Conservation (phyloP, 2,329 filamentous ascomycete genomes). For the Aspergillus sp. region DNA sequence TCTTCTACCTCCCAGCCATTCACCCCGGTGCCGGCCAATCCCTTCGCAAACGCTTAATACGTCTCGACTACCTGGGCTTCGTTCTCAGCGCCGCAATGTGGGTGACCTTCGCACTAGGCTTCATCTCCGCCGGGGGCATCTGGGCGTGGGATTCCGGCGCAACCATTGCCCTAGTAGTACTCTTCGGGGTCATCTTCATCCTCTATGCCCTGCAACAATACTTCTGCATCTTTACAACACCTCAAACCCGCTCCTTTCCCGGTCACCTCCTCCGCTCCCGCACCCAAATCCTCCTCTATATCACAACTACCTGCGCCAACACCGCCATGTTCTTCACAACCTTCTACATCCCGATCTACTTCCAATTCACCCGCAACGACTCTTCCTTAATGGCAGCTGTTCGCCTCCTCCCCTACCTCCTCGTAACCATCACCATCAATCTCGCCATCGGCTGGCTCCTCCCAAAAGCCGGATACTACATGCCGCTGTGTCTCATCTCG, state of each 20-base stretch:
- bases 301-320: constrained; percentile 41
- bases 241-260: constrained; percentile 52
- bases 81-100: constrained; percentile 48
- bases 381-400: constrained; percentile 32
- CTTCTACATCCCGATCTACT: constrained; percentile 60
- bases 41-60: constrained; percentile 25
- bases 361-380: constrained; percentile 54
- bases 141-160: constrained; percentile 51
- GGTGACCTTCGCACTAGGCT: constrained; percentile 48
- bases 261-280: constrained; percentile 46
- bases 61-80: constrained; percentile 52
- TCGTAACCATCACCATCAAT: constrained; percentile 25
- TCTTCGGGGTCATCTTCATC: constrained; percentile 49
- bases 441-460: constrained; percentile 22
- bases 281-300: constrained; percentile 47
- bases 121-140: constrained; percentile 54
- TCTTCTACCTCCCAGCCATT: constrained; percentile 46
- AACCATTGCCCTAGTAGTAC: constrained; percentile 17
- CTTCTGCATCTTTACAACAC: constrained; percentile 48
- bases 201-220: constrained; percentile 52
- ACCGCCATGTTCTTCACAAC: constrained; percentile 41
- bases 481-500: constrained; percentile 29
- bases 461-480: constrained; percentile 24
- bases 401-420: constrained; percentile 36
- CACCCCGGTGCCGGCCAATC: constrained; percentile 26